Evolutionary conservation across 257 asterid genomes (phyloP), one percentile per base, ranked within the genome.

Genomic region (Solanum chmielewskii): DNA sequence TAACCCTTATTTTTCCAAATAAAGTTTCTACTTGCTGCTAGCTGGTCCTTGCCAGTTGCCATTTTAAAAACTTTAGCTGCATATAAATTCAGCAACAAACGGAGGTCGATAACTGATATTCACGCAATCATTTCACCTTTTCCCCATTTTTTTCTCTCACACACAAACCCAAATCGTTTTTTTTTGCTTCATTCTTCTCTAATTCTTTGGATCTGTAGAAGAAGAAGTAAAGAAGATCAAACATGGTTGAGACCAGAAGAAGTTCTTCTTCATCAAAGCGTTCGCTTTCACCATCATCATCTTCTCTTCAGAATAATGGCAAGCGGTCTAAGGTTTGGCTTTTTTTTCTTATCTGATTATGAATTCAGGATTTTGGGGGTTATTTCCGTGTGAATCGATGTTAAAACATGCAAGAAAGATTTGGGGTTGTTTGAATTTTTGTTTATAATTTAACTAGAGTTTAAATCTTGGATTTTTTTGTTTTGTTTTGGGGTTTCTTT

Each of bases 191-290:
- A 13, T 42, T 70, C 13, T 64, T 45, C 75, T 84, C 78, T 66
- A 71, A 64, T 62, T 84, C 59, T 45, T 84, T 44, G 83, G 83
- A 85, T 70, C 87, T 49, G 78, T 44, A 16, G 69, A 69, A 85
- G 69, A 69, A 85, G 80, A 68, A 35, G 47, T n/a, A n/a, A 66
- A 25, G 35, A 66, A 25, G 73, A 66, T 25, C 77, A 70, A 70
- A 70, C 87, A 85, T 85, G 87, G 87, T 85, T 29, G 87, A 94
- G 86, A 96, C 98, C 81, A 92, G 99, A 86, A 92, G 99, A 45
- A 91, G 98, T 83, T 92, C 99, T 80, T 93, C 98, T 86, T 88
- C 98, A 35, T 92, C 99, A 11, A 96, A 96, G 89, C 97, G 98
- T 27, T 89, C 96, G 13, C 90, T 92, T 11, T 47, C 93, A 59